A percentile compares a stretch with the other conserved stretches of the same genome.
Conservation (phyloP, 75 land plant genomes). For the Pseudotsuga menziesii region DNA sequence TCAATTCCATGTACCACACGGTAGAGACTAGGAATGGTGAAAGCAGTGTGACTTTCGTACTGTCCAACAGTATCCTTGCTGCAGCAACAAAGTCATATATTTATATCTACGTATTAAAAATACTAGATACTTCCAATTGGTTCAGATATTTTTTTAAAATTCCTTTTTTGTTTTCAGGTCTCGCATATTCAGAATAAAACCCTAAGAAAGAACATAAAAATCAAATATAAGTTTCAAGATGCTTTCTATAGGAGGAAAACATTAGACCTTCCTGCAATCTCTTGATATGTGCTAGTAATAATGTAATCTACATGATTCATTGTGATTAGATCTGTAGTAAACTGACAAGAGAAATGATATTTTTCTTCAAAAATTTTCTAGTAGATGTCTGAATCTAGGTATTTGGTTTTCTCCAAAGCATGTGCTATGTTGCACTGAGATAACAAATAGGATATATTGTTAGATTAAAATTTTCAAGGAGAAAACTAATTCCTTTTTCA, state of each 20-base stretch:
- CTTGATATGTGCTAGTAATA: constrained; percentile 77
- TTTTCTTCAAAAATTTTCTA: constrained; percentile 67
- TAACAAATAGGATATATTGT: background rate
- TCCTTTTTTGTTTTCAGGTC: too few species aligned
- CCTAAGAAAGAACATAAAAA: too few species aligned
- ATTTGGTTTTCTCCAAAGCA: constrained; percentile 81
- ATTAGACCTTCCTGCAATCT: constrained; percentile 71
- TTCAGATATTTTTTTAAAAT: too few species aligned
- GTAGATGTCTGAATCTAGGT: constrained; percentile 75
- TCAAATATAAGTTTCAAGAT: too few species aligned
- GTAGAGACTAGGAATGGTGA: constrained; percentile 64
- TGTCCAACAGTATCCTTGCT: constrained; percentile 64
- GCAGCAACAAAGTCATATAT: constrained; percentile 11
- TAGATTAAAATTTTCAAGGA: too few species aligned
- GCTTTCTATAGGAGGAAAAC: too few species aligned
- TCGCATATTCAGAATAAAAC: too few species aligned
- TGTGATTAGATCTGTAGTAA: constrained; percentile 73
- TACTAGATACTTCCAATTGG: too few species aligned
- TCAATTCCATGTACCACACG: constrained; percentile 72
- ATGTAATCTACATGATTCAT: constrained; percentile 81
- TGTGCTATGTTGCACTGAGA: constrained; percentile 72
- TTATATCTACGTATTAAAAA: too few species aligned
- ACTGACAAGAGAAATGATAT: constrained; percentile 79
- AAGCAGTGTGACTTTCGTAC: constrained; percentile 64
- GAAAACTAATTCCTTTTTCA: too few species aligned